Conservation (phyloP, 495 filamentous ascomycete genomes). For the Pseudotulostoma volvatum region DNA sequence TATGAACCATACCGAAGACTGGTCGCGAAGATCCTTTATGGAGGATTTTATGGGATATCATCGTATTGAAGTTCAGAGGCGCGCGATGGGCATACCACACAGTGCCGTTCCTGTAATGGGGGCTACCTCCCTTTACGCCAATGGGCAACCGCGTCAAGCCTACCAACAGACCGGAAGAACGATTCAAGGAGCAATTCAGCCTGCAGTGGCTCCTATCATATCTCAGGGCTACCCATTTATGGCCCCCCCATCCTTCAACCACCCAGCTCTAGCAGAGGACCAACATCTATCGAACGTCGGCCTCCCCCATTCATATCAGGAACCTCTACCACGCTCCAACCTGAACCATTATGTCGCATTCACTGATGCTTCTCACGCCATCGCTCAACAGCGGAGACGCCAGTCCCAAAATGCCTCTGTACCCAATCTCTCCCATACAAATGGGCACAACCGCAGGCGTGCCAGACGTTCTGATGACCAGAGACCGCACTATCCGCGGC, state of each 20-base stretch:
- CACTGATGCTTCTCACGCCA: constrained; percentile 2
- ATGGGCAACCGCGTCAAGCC: not conserved
- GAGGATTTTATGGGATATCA: not conserved
- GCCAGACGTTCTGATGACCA: constrained; percentile 1
- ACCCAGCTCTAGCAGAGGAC: constrained; percentile 1
- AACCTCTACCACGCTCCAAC: not conserved
- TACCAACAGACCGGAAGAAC: not conserved
- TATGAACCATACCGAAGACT: not conserved
- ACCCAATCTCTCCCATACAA: not conserved
- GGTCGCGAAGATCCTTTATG: not conserved
- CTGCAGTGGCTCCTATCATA: not conserved
- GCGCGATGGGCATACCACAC: not conserved
- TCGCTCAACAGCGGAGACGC: constrained; percentile 3
- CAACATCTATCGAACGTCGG: not conserved
- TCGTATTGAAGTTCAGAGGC: not conserved
- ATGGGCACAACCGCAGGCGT: constrained; percentile 3
- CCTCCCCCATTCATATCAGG: not conserved
- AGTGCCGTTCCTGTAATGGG: not conserved
- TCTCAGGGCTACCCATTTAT: not conserved
- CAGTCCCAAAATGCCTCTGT: constrained; percentile 1
- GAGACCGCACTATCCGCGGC: not conserved
- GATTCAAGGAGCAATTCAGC: not conserved
- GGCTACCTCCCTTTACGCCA: not conserved
- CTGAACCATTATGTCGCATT: constrained; percentile 1
- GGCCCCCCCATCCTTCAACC: not conserved